Evolutionary conservation across 192 early-diverging fungal species (phyloP).

Genomic region (Entomortierella lignicola): DNA sequence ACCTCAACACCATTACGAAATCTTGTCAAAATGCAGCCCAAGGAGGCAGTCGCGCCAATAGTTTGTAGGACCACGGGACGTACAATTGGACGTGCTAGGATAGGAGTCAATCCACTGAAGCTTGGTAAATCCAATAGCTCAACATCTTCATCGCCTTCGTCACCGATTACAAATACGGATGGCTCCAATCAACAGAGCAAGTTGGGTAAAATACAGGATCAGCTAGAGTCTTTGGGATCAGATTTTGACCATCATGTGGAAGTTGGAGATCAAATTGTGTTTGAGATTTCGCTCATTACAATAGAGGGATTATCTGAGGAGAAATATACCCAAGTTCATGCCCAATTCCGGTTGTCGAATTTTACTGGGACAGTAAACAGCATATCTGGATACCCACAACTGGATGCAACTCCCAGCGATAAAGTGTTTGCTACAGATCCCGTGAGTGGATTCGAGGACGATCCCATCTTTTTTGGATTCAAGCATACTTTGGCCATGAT

Average conservation of each 20-base stretch:
- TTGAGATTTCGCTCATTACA: constrained; percentile 73
- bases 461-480: constrained; percentile 64
- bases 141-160: background rate
- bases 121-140: constrained; percentile 3
- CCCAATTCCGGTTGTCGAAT: constrained; percentile 74
- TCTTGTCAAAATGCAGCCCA: constrained; percentile 53
- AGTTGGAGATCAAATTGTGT: constrained; percentile 65
- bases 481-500: constrained; percentile 58
- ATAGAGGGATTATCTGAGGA: constrained; percentile 70
- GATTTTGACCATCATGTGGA: constrained; percentile 38
- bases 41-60: constrained; percentile 57
- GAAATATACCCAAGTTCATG: constrained; percentile 77
- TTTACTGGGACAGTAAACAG: constrained; percentile 55
- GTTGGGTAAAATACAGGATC: background rate
- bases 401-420: constrained; percentile 37
- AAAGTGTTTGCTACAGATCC: constrained; percentile 72
- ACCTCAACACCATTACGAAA: constrained; percentile 57
- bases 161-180: background rate
- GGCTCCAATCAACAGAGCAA: constrained; percentile 2
- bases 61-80: constrained; percentile 60
- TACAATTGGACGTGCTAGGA: constrained; percentile 41
- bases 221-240: background rate
- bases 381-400: background rate
- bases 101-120: constrained; percentile 57
- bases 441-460: constrained; percentile 64